phyloP scores from a whole-genome alignment of 2,329 filamentous ascomycete species.

The Colletotrichum sp. region DNA sequence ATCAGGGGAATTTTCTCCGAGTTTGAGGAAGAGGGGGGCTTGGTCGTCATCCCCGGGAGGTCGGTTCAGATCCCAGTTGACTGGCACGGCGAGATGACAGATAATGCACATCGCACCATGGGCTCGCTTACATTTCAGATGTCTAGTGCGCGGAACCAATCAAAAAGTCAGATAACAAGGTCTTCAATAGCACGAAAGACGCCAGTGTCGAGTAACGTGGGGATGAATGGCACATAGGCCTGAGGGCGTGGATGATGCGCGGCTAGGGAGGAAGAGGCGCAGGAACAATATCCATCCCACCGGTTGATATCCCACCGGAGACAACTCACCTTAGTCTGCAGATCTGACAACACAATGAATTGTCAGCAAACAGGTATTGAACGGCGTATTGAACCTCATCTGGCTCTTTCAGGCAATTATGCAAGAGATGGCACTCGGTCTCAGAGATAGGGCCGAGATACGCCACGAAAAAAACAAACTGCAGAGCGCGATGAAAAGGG shows the following conservation, averaged over 20 bases:
- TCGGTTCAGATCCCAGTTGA: neutral
- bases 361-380: neutral
- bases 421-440: neutral
- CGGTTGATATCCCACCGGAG: neutral
- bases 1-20: neutral
- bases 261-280: neutral
- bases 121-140: conserved; percentile 11
- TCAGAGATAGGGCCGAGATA: neutral
- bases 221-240: neutral
- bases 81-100: neutral
- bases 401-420: neutral
- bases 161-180: neutral
- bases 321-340: conserved; percentile 13
- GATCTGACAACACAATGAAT: neutral
- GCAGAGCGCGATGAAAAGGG: neutral
- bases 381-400: neutral
- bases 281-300: neutral
- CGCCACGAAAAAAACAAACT: neutral
- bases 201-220: neutral
- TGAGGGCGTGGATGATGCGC: neutral
- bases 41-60: neutral
- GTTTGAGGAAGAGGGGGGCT: neutral
- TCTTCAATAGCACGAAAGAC: neutral
- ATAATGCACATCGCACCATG: neutral
- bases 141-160: neutral